Percentiles rank a stretch among this genome's conserved stretches.
These are phyloP conservation scores for Auricularia sp. DNA, from an alignment of 768 basidiomycete species.

Conservation along the genomic window DNA sequence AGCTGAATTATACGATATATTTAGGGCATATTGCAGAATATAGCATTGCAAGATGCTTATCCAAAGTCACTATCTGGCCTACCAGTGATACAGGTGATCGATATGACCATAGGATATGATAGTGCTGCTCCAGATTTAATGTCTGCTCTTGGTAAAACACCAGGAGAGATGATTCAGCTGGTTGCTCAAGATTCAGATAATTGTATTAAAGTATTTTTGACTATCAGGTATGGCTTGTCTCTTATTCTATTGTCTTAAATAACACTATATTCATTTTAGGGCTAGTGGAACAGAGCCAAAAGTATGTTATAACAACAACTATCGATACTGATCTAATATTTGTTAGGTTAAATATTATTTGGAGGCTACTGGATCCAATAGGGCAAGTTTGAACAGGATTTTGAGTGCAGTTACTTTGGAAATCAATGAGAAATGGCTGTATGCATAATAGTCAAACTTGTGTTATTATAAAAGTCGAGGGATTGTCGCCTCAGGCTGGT, in stretches of 20 bases:
- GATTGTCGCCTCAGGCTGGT: too few relatives aligned
- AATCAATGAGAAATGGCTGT: too few relatives aligned
- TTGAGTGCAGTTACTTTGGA: too few relatives aligned
- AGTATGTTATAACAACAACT: neutral
- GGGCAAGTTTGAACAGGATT: too few relatives aligned
- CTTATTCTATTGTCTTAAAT: neutral
- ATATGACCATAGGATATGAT: slow-evolving; percentile 53
- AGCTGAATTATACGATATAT: slow-evolving; percentile 1
- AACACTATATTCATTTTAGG: neutral
- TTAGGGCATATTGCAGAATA: neutral
- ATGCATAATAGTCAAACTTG: too few relatives aligned
- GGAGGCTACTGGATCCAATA: neutral
- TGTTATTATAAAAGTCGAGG: too few relatives aligned
- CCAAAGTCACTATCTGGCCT: slow-evolving; percentile 53
- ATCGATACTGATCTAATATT: neutral
- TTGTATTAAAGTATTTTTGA: neutral
- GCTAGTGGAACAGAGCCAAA: slow-evolving; percentile 1
- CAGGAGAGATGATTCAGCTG: neutral
- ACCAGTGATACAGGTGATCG: slow-evolving; percentile 51
- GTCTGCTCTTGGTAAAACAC: neutral
- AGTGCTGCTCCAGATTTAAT: neutral
- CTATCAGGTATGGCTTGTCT: neutral
- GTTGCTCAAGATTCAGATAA: neutral
- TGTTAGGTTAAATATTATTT: neutral
- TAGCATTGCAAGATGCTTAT: slow-evolving; percentile 26